Conservation (phyloP, 179 eudicot genomes). For the Dionaea muscipula region DNA sequence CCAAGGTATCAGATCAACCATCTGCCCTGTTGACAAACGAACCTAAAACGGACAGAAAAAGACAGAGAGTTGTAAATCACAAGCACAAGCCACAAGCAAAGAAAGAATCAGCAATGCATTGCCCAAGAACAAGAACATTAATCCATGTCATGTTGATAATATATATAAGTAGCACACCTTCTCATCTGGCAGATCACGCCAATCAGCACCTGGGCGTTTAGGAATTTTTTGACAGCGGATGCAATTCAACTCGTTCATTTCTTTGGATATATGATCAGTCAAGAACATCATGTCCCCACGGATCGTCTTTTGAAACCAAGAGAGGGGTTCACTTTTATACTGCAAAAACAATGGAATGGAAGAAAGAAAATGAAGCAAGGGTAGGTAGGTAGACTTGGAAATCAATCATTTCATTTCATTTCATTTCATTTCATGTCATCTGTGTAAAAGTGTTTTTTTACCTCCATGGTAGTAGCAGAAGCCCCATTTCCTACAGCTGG, state of each 20-base stretch:
- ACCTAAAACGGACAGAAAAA: constrained; percentile 28
- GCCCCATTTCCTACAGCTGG: constrained; percentile 85
- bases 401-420: no score
- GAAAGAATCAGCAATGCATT: neutral
- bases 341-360: constrained; percentile 17
- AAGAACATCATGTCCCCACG: constrained; percentile 40
- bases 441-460: constrained; percentile 15
- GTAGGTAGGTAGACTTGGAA: neutral
- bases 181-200: constrained; percentile 92
- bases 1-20: constrained; percentile 92
- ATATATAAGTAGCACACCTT: constrained; percentile 32
- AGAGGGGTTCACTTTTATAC: constrained; percentile 61
- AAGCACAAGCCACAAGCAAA: neutral
- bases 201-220: constrained; percentile 87
- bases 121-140: neutral
- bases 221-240: constrained; percentile 83
- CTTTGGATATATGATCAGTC: constrained; percentile 74
- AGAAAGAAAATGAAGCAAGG: neutral
- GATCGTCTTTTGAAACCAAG: constrained; percentile 85
- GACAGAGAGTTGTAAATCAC: neutral
- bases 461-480: constrained; percentile 51
- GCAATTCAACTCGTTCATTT: constrained; percentile 76
- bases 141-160: neutral
- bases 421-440: no score
- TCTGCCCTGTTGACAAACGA: constrained; percentile 58